Evolutionary conservation across 2,329 filamentous ascomycete species (phyloP).

Genomic region (Claviceps paspali): DNA sequence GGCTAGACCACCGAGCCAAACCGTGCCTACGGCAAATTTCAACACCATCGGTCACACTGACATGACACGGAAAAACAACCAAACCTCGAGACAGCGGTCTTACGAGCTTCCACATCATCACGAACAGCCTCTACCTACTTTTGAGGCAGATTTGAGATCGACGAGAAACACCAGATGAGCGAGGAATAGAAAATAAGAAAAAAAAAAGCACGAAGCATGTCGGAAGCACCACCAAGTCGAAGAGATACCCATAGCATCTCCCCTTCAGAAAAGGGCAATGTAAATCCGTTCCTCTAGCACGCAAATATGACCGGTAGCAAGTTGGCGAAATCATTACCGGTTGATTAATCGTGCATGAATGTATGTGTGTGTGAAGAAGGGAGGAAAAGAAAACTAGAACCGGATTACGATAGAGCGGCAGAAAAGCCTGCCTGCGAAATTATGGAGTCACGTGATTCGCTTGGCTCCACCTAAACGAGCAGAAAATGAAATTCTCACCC

Average conservation of each 20-base stretch:
- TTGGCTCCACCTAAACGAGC: slow-evolving; percentile 1
- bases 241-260: slow-evolving; percentile 11
- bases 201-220: slow-evolving; percentile 10
- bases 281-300: slow-evolving; percentile 35
- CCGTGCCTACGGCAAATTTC: too few relatives aligned
- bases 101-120: too few relatives aligned
- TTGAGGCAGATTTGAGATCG: too few relatives aligned
- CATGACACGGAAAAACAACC: too few relatives aligned
- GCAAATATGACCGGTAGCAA: slow-evolving; percentile 44
- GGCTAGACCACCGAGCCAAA: too few relatives aligned
- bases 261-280: slow-evolving; percentile 11
- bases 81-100: too few relatives aligned
- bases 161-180: too few relatives aligned
- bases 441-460: slow-evolving; percentile 12
- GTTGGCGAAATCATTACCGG: slow-evolving; percentile 33
- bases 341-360: slow-evolving; percentile 45
- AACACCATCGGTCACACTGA: too few relatives aligned
- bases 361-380: slow-evolving; percentile 35
- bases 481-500: background rate
- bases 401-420: slow-evolving; percentile 1
- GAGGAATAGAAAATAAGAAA: too few relatives aligned
- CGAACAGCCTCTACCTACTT: too few relatives aligned
- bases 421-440: background rate
- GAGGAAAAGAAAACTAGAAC: slow-evolving; percentile 13
- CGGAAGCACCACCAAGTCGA: slow-evolving; percentile 15